Evolutionary conservation across 2,329 filamentous ascomycete genomes (phyloP).

Genomic region (Fusarium sp.): DNA sequence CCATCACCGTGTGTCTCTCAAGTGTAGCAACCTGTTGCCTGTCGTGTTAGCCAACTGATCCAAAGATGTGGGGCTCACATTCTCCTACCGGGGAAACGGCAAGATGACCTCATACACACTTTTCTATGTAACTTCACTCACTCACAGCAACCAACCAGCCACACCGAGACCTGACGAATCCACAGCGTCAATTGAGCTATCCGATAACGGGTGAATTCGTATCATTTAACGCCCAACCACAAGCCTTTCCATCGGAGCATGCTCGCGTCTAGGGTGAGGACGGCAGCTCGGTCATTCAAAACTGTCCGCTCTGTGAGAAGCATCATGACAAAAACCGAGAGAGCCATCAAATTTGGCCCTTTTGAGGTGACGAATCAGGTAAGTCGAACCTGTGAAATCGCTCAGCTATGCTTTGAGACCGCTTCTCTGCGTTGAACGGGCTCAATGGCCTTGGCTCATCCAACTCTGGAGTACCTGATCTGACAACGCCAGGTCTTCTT

Average conservation of each 20-base stretch:
- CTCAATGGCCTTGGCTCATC: not conserved
- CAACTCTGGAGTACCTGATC: not conserved
- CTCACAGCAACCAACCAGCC: not conserved
- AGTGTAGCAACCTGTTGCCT: not conserved
- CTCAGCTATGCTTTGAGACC: not conserved
- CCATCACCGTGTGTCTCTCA: not conserved
- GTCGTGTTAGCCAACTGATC: conserved; percentile 34
- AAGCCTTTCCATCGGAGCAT: conserved; percentile 28
- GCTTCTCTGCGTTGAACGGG: not conserved
- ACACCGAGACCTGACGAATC: not conserved
- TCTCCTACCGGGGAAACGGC: conserved; percentile 3
- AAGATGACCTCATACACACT: conserved; percentile 36
- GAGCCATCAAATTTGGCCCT: conserved; percentile 71
- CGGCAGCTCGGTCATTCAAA: conserved; percentile 17
- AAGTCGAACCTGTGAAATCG: conserved; percentile 33
- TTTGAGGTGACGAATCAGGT: conserved; percentile 80
- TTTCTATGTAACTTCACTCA: conserved; percentile 2
- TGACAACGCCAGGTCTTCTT: conserved; percentile 76
- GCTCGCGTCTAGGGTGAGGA: conserved; percentile 28
- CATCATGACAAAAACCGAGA: conserved; percentile 46
- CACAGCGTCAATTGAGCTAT: not conserved
- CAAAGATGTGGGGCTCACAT: conserved; percentile 24
- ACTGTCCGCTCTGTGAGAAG: conserved; percentile 22
- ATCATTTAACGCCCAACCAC: not conserved
- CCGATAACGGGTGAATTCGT: not conserved